Evolutionary conservation across 208 protist species (phyloP).

Genomic region (Porcisia hertigi): DNA sequence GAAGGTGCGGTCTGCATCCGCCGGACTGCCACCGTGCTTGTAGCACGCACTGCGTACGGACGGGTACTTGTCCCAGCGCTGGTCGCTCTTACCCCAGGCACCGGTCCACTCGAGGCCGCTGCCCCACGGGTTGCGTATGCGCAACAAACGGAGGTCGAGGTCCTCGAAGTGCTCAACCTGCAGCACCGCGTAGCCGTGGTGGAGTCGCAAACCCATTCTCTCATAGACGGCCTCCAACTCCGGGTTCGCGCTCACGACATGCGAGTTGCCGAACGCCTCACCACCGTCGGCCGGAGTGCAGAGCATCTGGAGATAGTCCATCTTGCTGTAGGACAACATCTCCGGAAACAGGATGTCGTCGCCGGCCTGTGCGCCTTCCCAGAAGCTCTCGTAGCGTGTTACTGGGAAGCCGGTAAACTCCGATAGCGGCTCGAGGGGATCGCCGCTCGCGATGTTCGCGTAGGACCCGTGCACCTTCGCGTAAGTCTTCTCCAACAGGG

Average conservation of each 20-base stretch:
- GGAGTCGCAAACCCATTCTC: slow-evolving; percentile 55
- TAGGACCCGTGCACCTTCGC: slow-evolving; percentile 86
- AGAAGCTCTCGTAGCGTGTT: slow-evolving; percentile 62
- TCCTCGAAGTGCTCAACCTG: slow-evolving; percentile 53
- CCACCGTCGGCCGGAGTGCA: slow-evolving; percentile 61
- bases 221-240: slow-evolving; percentile 58
- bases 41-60: slow-evolving; percentile 51
- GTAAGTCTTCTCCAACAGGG: slow-evolving; percentile 87
- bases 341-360: slow-evolving; percentile 62
- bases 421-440: slow-evolving; percentile 67
- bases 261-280: slow-evolving; percentile 41
- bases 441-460: slow-evolving; percentile 77
- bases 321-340: slow-evolving; percentile 44
- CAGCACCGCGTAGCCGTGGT: slow-evolving; percentile 72
- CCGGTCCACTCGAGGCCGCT: slow-evolving; percentile 70
- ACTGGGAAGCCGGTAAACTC: slow-evolving; percentile 84
- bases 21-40: slow-evolving; percentile 35
- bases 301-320: slow-evolving; percentile 62
- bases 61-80: slow-evolving; percentile 73
- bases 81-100: slow-evolving; percentile 59
- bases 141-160: slow-evolving; percentile 65
- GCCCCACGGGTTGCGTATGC: slow-evolving; percentile 79
- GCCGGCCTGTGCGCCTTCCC: slow-evolving; percentile 41
- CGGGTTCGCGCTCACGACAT: slow-evolving; percentile 35
- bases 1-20: slow-evolving; percentile 63